Percentiles rank a stretch among this genome's conserved stretches.
Evolutionary conservation across 495 filamentous ascomycete species (phyloP).

Genomic region (Echria macrotheca): DNA sequence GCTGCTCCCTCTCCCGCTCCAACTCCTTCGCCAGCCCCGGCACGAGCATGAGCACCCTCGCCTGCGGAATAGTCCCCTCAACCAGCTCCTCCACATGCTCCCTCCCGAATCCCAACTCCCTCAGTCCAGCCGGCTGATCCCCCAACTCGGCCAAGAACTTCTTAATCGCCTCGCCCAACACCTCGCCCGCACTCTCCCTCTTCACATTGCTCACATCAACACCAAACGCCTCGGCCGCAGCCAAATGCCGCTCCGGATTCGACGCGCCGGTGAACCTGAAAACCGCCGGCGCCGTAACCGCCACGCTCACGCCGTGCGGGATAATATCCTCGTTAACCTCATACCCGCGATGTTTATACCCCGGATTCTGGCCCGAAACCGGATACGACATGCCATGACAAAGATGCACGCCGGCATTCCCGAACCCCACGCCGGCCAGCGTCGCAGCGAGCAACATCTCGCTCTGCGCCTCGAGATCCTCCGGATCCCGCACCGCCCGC

Average conservation of each 20-base stretch:
- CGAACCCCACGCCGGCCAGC: slow-evolving; percentile 90
- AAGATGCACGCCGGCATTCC: slow-evolving; percentile 93
- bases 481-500: slow-evolving; percentile 75
- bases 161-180: slow-evolving; percentile 72
- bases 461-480: slow-evolving; percentile 83
- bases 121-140: slow-evolving; percentile 84
- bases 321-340: slow-evolving; percentile 69
- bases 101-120: slow-evolving; percentile 69
- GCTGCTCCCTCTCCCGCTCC: slow-evolving; percentile 53
- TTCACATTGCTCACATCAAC: slow-evolving; percentile 83
- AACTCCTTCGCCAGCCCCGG: slow-evolving; percentile 69
- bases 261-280: slow-evolving; percentile 88
- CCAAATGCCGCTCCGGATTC: slow-evolving; percentile 86
- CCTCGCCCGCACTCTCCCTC: slow-evolving; percentile 78
- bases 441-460: slow-evolving; percentile 96
- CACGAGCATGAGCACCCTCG: slow-evolving; percentile 84
- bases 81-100: slow-evolving; percentile 75
- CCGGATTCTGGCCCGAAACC: slow-evolving; percentile 84
- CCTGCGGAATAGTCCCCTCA: slow-evolving; percentile 90
- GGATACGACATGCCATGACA: slow-evolving; percentile 97
- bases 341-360: slow-evolving; percentile 81
- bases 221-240: slow-evolving; percentile 84
- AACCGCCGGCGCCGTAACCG: slow-evolving; percentile 88
- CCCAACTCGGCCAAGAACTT: slow-evolving; percentile 77
- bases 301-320: slow-evolving; percentile 91